Evolutionary conservation across 106 monocot genomes (phyloP).

Genomic region (Dactylorhiza incarnata): DNA sequence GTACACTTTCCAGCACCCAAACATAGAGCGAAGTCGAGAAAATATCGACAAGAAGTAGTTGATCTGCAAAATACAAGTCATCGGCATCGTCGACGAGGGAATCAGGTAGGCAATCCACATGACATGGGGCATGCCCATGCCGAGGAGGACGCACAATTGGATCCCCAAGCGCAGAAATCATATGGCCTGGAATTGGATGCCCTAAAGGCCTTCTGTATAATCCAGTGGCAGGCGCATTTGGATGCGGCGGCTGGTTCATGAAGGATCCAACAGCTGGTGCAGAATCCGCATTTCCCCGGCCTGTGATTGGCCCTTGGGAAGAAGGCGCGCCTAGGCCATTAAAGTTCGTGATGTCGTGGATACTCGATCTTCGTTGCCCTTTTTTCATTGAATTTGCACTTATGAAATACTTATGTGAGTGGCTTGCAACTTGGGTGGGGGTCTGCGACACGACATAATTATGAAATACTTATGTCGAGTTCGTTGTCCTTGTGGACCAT

Average conservation of each 20-base stretch:
- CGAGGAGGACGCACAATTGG: slow-evolving; percentile 74
- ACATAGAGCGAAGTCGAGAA: too few species aligned
- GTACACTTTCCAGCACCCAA: not conserved
- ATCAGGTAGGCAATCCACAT: slow-evolving; percentile 60
- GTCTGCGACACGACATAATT: slow-evolving; percentile 81
- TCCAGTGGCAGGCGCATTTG: slow-evolving; percentile 21
- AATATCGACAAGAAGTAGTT: too few species aligned
- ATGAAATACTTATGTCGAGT: too few species aligned
- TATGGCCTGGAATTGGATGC: slow-evolving; percentile 49
- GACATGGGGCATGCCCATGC: slow-evolving; percentile 44
- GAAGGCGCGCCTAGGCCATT: slow-evolving; percentile 31
- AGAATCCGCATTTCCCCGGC: slow-evolving; percentile 18
- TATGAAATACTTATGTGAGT: slow-evolving; percentile 93
- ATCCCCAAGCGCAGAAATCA: slow-evolving; percentile 57
- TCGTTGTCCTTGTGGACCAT: too few species aligned
- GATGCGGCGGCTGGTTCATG: slow-evolving; percentile 23
- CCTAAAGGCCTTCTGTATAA: slow-evolving; percentile 46
- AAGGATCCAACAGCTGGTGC: slow-evolving; percentile 14
- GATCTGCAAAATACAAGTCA: slow-evolving; percentile 9
- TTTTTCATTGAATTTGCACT: slow-evolving; percentile 79
- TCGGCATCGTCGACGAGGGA: slow-evolving; percentile 50
- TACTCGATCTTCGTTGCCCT: slow-evolving; percentile 79
- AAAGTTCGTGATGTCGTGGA: slow-evolving; percentile 80
- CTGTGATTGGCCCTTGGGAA: slow-evolving; percentile 46
- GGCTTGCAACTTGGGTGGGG: slow-evolving; percentile 90